Evolutionary conservation across 495 filamentous ascomycete species (phyloP).

Genomic region (Friedmanniomyces endolithicus): DNA sequence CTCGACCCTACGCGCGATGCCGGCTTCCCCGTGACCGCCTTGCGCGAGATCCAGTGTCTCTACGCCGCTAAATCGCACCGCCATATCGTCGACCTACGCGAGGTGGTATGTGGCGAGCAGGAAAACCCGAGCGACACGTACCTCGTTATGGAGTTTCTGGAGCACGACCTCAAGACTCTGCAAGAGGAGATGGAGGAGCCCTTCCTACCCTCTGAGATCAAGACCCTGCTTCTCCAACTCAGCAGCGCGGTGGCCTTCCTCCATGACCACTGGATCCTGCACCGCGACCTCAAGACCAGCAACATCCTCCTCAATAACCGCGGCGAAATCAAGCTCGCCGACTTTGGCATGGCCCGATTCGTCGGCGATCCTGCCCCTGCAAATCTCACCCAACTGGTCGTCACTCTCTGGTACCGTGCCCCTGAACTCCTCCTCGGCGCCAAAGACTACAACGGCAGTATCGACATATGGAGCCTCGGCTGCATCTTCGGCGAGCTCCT

Average conservation of each 20-base stretch:
- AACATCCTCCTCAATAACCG: slow-evolving; percentile 94
- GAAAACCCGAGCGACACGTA: slow-evolving; percentile 72
- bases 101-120: slow-evolving; percentile 63
- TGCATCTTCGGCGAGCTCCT: slow-evolving; percentile 94
- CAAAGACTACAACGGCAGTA: slow-evolving; percentile 56
- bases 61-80: slow-evolving; percentile 47
- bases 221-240: slow-evolving; percentile 78
- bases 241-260: slow-evolving; percentile 72
- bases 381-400: slow-evolving; percentile 84
- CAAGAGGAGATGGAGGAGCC: slow-evolving; percentile 89
- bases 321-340: slow-evolving; percentile 87
- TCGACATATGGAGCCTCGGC: slow-evolving; percentile 93
- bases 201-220: slow-evolving; percentile 85
- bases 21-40: slow-evolving; percentile 82
- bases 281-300: slow-evolving; percentile 91
- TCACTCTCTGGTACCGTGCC: slow-evolving; percentile 92
- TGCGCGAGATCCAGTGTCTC: slow-evolving; percentile 75
- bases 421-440: slow-evolving; percentile 84
- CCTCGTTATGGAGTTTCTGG: slow-evolving; percentile 94
- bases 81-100: slow-evolving; percentile 67
- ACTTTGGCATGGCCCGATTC: slow-evolving; percentile 95
- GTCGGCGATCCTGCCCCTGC: slow-evolving; percentile 61
- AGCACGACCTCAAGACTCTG: slow-evolving; percentile 92
- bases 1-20: slow-evolving; percentile 63
- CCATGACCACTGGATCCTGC: slow-evolving; percentile 83